Evolutionary conservation across 352 stramenopile species (phyloP).

Genomic region (Lagenidium sp.): DNA sequence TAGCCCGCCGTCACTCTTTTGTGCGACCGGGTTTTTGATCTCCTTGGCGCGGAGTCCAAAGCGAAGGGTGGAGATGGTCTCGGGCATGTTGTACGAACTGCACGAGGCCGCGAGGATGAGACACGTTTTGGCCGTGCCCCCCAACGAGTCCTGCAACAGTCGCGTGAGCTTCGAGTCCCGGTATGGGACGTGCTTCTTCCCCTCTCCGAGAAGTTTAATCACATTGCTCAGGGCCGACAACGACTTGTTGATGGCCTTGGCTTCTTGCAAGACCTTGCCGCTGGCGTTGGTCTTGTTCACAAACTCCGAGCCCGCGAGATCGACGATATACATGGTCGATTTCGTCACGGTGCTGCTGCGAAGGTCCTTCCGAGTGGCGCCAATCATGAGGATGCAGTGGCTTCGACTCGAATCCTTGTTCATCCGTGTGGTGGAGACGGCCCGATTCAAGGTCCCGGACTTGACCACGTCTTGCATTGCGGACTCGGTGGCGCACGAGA

Average conservation of each 20-base stretch:
- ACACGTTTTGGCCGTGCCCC: slow-evolving; percentile 90
- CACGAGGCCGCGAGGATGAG: slow-evolving; percentile 92
- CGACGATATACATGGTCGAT: slow-evolving; percentile 76
- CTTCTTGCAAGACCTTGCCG: slow-evolving; percentile 73
- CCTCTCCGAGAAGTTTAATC: slow-evolving; percentile 72
- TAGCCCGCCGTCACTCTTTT: slow-evolving; percentile 25
- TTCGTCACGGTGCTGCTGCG: slow-evolving; percentile 18
- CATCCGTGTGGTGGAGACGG: slow-evolving; percentile 79
- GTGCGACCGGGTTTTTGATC: slow-evolving; percentile 63
- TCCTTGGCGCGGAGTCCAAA: slow-evolving; percentile 71
- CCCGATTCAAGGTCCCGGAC: slow-evolving; percentile 46
- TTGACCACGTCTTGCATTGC: slow-evolving; percentile 61
- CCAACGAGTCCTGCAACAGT: slow-evolving; percentile 85
- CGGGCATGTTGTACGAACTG: slow-evolving; percentile 70
- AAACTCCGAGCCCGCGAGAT: slow-evolving; percentile 78
- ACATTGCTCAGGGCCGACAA: slow-evolving; percentile 79
- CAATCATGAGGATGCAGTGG: slow-evolving; percentile 65
- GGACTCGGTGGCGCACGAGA: slow-evolving; percentile 22
- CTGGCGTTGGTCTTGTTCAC: slow-evolving; percentile 79
- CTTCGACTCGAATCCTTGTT: slow-evolving; percentile 87
- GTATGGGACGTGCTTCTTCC: slow-evolving; percentile 70
- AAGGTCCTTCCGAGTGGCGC: slow-evolving; percentile 14
- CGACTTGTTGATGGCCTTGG: slow-evolving; percentile 83
- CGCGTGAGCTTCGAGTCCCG: slow-evolving; percentile 80
- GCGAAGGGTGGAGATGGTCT: slow-evolving; percentile 71